Evolutionary conservation across 768 basidiomycete species (phyloP), one percentile per base, ranked within the genome.

Genomic region (Calocera viscosa): DNA sequence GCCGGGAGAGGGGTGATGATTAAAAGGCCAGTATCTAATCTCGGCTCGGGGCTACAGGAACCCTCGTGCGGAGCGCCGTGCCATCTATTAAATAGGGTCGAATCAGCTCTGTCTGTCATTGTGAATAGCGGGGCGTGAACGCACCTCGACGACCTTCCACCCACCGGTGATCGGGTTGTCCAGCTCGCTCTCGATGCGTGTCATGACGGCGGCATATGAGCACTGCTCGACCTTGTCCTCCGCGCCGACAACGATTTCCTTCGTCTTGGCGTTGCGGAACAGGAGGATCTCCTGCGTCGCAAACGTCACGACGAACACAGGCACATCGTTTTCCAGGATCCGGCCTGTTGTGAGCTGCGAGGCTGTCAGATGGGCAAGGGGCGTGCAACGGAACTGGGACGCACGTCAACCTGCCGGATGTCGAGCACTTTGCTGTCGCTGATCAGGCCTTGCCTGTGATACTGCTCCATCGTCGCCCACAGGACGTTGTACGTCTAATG

Each of bases 401-500:
- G 68, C 75, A 97, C 93, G 76, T 99, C 96, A 43, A 99, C 94
- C 79, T 95, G 89, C 67, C 93, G 89, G 74, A 99, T 98, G 78
- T 98, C 95, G 22, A 98, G 85, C 22, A 96, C 89, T 73, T 91
- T 92, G 76, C 90, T 93, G 73, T 94, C 92, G 70, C 90, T 91
- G 70, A 95, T 80, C 28, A 98, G 82, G 1, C 95, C 94, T 73
- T 95, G 93, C 39, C 84, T 82, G 63, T 94, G 83, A 75, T 93
- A 97, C 72, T 90, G 88, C 71, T 94, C 93, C 85, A 99, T 91
- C 7, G 94, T 95, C 7, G 95, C 95, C 90, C 94, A 95, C 2
- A 97, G 82, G n/a, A 98, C 92, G 71, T 95, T 96, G 74, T 94
- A 97, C 5, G 94, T 94, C 93, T 95, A 8, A 35, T 65, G 32